Conservation (phyloP, 129 eudicot species). For the Centaurea solstitialis region DNA sequence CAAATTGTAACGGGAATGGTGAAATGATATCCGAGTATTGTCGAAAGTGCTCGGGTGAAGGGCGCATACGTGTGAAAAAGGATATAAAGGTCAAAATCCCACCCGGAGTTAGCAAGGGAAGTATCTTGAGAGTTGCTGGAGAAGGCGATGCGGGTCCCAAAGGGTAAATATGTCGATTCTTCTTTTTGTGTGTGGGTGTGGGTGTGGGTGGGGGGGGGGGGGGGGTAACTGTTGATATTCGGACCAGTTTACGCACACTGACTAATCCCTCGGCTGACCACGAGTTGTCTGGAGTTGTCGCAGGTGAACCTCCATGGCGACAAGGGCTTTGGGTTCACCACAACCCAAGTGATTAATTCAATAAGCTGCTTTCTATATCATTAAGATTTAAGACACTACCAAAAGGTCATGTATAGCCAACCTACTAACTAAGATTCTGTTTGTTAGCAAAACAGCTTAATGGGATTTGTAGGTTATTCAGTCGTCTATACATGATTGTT, state of each 20-base stretch:
- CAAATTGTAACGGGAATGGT: conserved; percentile 94
- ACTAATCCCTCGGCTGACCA: too few species aligned
- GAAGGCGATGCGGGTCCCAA: conserved; percentile 99
- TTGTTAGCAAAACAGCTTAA: too few species aligned
- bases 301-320: neutral
- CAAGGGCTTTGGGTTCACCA: neutral
- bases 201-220: too few species aligned
- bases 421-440: too few species aligned
- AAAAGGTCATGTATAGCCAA: too few species aligned
- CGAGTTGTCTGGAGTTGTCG: too few species aligned
- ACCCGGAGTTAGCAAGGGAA: conserved; percentile 93
- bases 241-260: too few species aligned
- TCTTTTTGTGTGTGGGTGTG: too few species aligned
- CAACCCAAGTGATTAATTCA: neutral
- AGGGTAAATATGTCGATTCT: conserved; percentile 57
- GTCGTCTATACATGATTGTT: too few species aligned
- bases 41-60: conserved; percentile 93
- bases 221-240: neutral
- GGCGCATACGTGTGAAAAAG: conserved; percentile 78
- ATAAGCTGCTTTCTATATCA: too few species aligned
- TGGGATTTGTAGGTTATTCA: too few species aligned
- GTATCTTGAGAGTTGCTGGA: conserved; percentile 89
- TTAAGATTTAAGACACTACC: too few species aligned
- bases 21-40: conserved; percentile 90
- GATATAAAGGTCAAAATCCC: conserved; percentile 96